Evolutionary conservation across 352 stramenopile species (phyloP), one percentile per base, ranked within the genome.

Genomic region (Phytophthora ohioensis): DNA sequence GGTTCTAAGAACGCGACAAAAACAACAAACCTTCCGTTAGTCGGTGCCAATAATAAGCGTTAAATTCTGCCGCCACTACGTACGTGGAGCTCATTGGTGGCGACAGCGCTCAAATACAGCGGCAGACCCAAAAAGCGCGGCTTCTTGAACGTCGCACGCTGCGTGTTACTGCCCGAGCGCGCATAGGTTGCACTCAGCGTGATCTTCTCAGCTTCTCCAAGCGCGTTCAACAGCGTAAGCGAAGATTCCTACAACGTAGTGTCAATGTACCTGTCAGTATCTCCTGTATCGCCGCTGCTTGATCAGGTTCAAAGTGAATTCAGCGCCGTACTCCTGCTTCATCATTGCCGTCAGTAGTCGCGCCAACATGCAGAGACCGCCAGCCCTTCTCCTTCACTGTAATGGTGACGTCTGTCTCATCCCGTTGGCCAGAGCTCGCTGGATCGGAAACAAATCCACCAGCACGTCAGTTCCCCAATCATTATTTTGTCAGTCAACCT

Each of bases 381-480:
- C 91, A 97, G 71, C 80, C 76, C 68, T 93, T 96, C 53, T 97
- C 91, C 72, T 93, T 85, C 27, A 97, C 88, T 11, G 85, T 94
- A 72, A 97, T 96, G 7, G 81, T 94, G 36, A 97, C 71, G 52
- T 97, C 91, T 21, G 87, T 93, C 70, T 96, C 89, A 66, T 93
- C 81, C 10, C 71, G 70, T 53, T 84, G 67, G 4, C 89, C 78
- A 55, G 83, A 93, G 65, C 83, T 94, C 42, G 82, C 85, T 91
- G 55, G 41, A 70, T 62, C 7, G n/a, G 30, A 46, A 35, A 54
- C 31, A 53, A 65, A 53, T 15, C 9, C 42, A 59, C 21, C 57
- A 51, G 31, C 2, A 39, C 12, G 11, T 68, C 52, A 76, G 46
- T 39, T 49, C 30, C 21, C 34, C 48, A 12, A 53, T 36, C 32